Base-by-base conservation (phyloP, 2,329 filamentous ascomycete species). In the Diaporthe batatas region DNA sequence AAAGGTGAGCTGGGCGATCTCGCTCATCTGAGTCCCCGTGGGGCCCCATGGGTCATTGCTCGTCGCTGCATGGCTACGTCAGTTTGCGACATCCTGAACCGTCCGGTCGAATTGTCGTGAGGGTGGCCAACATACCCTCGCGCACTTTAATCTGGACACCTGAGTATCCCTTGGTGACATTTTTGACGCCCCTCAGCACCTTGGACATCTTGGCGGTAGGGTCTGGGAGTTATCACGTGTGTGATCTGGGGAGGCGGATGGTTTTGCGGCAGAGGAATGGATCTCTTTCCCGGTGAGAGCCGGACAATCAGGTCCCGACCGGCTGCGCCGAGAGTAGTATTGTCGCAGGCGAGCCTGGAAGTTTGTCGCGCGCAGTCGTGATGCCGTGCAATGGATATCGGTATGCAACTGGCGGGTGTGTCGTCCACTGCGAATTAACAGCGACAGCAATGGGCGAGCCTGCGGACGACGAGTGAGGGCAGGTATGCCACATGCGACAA, bases 11-110 rank as follows among this genome's bases (percentile, higher is more conserved):
- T 96, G 94, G 83, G 96, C 95, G 81, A 99, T 98, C 85, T 99
- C 96, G 84, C 93, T 94, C 96, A 99, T 98, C 83, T 99, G 96
- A 73, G 95, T 97, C 74, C 96, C 96, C 55, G 96, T 97, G 68
- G 96, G 96, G 77, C 96, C 96, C 96, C 96, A 99, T 85, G 95
- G 94, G 81, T 98, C 96, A 82, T 99, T 99, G 85, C 95, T 98
- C 75, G 96, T 99, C 75, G 96, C 96, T 98, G 81, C 74, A 77
- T n/a, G 72, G 74, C 68, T 53, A 75, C 57, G 76, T 84, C 76
- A 83, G 80, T 73, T 77, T 58, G 71, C 32, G 12, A 62, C 11
- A 69, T 59, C 54, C 54, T 53, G 32, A 58, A 62, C 29, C 32
- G 68, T 68, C 51, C 54, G 55, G 16, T n/a, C 53, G 12, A 71